Evolutionary conservation across 345 rosid genomes (phyloP).

Genomic region (Reutealis trisperma): DNA sequence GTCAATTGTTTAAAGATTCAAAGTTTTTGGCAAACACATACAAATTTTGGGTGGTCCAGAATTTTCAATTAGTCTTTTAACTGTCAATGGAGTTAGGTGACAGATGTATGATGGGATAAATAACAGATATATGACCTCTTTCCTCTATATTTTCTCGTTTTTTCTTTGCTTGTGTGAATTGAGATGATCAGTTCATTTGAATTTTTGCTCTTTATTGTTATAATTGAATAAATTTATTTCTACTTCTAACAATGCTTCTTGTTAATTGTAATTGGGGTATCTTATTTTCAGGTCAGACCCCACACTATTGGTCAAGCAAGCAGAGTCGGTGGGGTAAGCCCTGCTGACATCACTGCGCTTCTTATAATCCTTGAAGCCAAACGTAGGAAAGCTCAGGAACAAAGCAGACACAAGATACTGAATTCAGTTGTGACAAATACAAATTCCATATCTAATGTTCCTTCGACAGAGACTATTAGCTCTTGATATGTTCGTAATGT

Average conservation of each 20-base stretch:
- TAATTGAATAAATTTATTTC: background rate
- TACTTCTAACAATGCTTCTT: background rate
- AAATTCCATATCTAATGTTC: slow-evolving; percentile 16
- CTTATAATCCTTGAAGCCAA: slow-evolving; percentile 80
- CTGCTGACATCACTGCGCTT: slow-evolving; percentile 92
- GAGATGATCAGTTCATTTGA: background rate
- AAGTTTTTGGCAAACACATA: background rate
- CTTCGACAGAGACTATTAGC: too few species aligned
- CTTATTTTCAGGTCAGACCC: slow-evolving; percentile 73
- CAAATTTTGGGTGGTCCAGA: too few species aligned
- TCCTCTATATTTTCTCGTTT: too few species aligned
- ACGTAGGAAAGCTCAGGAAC: slow-evolving; percentile 59
- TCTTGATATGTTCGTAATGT: too few species aligned
- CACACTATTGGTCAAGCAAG: slow-evolving; percentile 93
- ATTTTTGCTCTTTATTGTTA: background rate
- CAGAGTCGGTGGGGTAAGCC: slow-evolving; percentile 94
- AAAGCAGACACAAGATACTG: slow-evolving; percentile 53
- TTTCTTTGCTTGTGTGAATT: background rate
- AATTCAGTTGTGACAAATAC: slow-evolving; percentile 39
- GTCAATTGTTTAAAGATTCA: too few species aligned
- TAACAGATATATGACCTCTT: too few species aligned
- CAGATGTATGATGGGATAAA: background rate
- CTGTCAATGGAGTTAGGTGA: background rate
- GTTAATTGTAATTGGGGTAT: slow-evolving; percentile 8
- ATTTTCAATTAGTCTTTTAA: background rate